Conservation (phyloP, 495 filamentous ascomycete genomes). For the Penicillium coffeae region DNA sequence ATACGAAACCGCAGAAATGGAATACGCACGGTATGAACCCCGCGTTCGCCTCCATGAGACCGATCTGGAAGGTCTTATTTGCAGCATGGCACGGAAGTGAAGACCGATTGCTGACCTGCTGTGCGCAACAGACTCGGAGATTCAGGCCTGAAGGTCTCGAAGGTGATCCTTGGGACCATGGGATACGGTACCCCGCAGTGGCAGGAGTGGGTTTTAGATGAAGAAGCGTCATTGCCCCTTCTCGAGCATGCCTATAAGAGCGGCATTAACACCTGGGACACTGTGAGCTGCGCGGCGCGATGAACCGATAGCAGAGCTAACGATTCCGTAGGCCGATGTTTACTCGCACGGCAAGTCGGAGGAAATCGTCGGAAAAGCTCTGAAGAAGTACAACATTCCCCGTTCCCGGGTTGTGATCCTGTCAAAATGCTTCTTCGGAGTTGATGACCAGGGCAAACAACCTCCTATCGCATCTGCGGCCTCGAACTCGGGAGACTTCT, state of each 20-base stretch:
- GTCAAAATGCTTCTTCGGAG: conserved; percentile 56
- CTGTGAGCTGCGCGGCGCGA: too few species aligned
- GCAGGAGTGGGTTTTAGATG: conserved; percentile 5
- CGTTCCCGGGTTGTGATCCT: conserved; percentile 65
- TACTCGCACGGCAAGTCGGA: conserved; percentile 71
- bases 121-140: conserved; percentile 4
- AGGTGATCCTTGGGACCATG: conserved; percentile 12
- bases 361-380: conserved; percentile 65
- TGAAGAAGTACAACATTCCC: conserved; percentile 68
- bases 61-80: too few species aligned
- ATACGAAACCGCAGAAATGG: conserved; percentile 35
- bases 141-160: conserved; percentile 9
- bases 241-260: conserved; percentile 36
- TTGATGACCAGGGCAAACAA: conserved; percentile 37
- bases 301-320: background rate
- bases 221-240: conserved; percentile 22
- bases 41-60: background rate
- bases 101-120: too few species aligned
- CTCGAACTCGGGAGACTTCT: conserved; percentile 1
- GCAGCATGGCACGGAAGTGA: too few species aligned
- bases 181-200: conserved; percentile 6
- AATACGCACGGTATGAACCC: conserved; percentile 34
- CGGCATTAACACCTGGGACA: conserved; percentile 60
- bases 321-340: conserved; percentile 27
- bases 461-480: conserved; percentile 30